Percentiles rank a stretch among this genome's conserved stretches.
phyloP scores from a whole-genome alignment of 805 yeast species.

The Saturnispora dispora region DNA sequence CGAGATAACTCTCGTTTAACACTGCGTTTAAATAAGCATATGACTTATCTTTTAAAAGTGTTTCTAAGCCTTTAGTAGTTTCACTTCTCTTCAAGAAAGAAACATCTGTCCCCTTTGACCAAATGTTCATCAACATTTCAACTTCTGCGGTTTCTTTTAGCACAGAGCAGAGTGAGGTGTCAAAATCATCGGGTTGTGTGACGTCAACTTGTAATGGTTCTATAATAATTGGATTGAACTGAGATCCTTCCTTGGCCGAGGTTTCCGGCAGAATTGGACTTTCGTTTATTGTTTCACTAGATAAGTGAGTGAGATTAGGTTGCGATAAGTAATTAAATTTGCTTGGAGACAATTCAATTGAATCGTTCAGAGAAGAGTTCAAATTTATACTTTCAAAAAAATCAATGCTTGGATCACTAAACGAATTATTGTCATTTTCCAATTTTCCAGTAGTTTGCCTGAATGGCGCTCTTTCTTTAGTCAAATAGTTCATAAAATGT shows the following conservation, averaged over 20 bases:
- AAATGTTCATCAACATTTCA: constrained; percentile 5
- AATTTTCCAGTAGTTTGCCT: background rate
- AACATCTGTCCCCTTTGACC: background rate
- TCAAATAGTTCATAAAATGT: background rate
- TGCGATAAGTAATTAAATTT: background rate
- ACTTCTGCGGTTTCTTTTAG: constrained; percentile 12
- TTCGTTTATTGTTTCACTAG: constrained; percentile 2
- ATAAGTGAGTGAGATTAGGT: constrained; percentile 1
- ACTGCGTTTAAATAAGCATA: constrained; percentile 36
- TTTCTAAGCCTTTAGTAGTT: background rate
- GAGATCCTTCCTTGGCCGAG: background rate
- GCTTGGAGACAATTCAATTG: background rate
- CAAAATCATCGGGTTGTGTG: background rate
- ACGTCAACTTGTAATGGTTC: background rate
- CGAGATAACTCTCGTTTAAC: constrained; percentile 18
- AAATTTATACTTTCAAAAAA: constrained; percentile 3
- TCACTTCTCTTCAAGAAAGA: background rate
- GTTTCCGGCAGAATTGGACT: background rate
- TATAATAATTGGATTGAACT: background rate
- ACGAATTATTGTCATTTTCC: background rate
- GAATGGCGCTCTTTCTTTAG: background rate
- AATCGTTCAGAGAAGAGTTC: background rate
- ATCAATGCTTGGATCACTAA: constrained; percentile 2
- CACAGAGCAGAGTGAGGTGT: constrained; percentile 23
- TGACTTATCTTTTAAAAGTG: constrained; percentile 21